Conservation (phyloP, 805 yeast genomes). For the Candida easanensis region DNA sequence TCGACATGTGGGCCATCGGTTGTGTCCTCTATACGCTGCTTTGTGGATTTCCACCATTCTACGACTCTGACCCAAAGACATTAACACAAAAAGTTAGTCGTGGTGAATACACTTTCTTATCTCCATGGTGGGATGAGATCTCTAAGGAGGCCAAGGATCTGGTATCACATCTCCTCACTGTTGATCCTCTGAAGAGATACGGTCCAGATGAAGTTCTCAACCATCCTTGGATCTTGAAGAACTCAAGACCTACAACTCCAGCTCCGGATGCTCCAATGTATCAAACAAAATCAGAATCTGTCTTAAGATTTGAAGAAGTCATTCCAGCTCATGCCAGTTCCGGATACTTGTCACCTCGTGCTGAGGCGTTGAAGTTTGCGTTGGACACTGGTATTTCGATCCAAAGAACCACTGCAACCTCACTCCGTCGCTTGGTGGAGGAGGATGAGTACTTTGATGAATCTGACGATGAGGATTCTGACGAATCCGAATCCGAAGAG, state of each 20-base stretch:
- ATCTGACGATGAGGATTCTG: too few relatives aligned
- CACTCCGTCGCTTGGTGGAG: constrained; percentile 24
- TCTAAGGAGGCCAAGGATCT: constrained; percentile 87
- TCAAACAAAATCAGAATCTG: constrained; percentile 20
- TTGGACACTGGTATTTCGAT: constrained; percentile 85
- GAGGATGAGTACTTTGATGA: constrained; percentile 28
- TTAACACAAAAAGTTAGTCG: constrained; percentile 64
- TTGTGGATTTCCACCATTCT: constrained; percentile 90
- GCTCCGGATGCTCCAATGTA: constrained; percentile 47
- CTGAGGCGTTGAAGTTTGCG: constrained; percentile 80
- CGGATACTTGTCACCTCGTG: constrained; percentile 58
- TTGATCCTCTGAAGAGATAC: constrained; percentile 78
- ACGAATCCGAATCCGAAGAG: constrained; percentile 15
- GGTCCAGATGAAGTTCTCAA: constrained; percentile 70
- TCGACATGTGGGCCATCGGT: constrained; percentile 74
- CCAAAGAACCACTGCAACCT: constrained; percentile 47
- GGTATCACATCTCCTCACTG: constrained; percentile 73
- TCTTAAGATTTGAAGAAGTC: constrained; percentile 28
- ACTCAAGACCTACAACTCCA: constrained; percentile 31
- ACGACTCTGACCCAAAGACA: constrained; percentile 73
- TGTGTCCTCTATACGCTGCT: constrained; percentile 66
- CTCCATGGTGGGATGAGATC: constrained; percentile 91
- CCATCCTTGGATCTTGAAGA: constrained; percentile 77
- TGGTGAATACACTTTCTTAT: constrained; percentile 68
- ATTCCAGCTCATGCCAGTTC: constrained; percentile 18